phyloP scores from a whole-genome alignment of 768 basidiomycete genomes.

The Lactifluus subvellereus region DNA sequence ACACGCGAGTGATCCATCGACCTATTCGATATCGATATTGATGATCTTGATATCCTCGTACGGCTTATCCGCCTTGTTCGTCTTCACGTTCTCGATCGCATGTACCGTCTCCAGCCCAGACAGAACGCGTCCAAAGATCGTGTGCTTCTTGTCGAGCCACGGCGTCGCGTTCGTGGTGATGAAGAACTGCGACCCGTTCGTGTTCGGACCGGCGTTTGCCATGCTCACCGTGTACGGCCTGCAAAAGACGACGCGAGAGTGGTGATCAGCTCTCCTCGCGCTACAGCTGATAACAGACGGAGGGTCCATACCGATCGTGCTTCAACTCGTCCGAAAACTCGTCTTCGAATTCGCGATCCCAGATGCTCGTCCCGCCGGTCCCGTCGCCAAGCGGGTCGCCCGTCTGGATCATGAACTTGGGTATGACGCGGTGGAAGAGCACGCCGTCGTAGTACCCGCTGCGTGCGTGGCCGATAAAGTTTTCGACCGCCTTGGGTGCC shows the following conservation, averaged over 20 bases:
- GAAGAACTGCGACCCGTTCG: slow-evolving; percentile 98
- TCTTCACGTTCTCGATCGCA: slow-evolving; percentile 85
- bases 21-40: slow-evolving; percentile 67
- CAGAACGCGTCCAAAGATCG: slow-evolving; percentile 86
- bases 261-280: background rate
- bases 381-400: slow-evolving; percentile 95
- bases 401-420: slow-evolving; percentile 98
- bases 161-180: slow-evolving; percentile 93
- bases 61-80: slow-evolving; percentile 80
- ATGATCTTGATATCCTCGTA: slow-evolving; percentile 91
- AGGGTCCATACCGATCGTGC: slow-evolving; percentile 69
- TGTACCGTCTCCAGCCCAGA: slow-evolving; percentile 88
- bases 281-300: too few relatives aligned
- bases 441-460: slow-evolving; percentile 89
- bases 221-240: slow-evolving; percentile 95
- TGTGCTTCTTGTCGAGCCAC: slow-evolving; percentile 89
- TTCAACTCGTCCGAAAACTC: slow-evolving; percentile 86
- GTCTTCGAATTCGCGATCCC: slow-evolving; percentile 88
- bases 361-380: slow-evolving; percentile 86
- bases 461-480: slow-evolving; percentile 89
- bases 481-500: slow-evolving; percentile 94
- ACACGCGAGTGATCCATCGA: background rate
- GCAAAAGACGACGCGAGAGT: background rate
- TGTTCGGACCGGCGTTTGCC: slow-evolving; percentile 86
- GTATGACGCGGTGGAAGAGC: slow-evolving; percentile 95